Conservation (phyloP, 139 green algal species). For the Tetradesmus obliquus region DNA sequence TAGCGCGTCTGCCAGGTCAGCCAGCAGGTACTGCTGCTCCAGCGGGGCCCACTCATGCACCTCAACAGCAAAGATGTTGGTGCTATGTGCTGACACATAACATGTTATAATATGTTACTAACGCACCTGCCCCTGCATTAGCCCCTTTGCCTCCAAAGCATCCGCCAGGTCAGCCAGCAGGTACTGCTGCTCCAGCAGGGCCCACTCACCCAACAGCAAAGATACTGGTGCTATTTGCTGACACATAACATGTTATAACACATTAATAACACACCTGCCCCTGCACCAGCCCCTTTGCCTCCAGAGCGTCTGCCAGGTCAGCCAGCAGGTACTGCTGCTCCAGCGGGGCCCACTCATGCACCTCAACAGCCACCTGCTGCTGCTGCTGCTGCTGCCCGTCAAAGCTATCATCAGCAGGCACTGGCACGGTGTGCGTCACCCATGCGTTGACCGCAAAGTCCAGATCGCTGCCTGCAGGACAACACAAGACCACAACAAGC, state of each 20-base stretch:
- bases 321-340: constrained; percentile 32
- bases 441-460: constrained; percentile 31
- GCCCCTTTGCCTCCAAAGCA: constrained; percentile 11
- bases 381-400: constrained; percentile 15
- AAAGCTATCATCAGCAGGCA: not conserved
- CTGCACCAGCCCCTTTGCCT: not conserved
- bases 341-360: constrained; percentile 11
- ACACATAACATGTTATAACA: no score
- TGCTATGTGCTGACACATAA: no score
- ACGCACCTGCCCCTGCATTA: constrained; percentile 14
- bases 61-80: no score
- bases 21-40: constrained; percentile 31
- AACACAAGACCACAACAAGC: not conserved
- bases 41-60: constrained; percentile 9
- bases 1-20: constrained; percentile 28
- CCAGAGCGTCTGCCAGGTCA: constrained; percentile 30
- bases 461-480: constrained; percentile 20
- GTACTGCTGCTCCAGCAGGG: constrained; percentile 18
- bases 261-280: not conserved
- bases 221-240: no score
- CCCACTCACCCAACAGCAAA: not conserved
- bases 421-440: not conserved
- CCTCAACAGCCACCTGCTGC: not conserved
- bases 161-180: constrained; percentile 30
- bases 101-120: no score